Percentiles rank a stretch among this genome's conserved stretches.
Evolutionary conservation across 768 basidiomycete species (phyloP).

Genomic region (Kwoniella sp.): DNA sequence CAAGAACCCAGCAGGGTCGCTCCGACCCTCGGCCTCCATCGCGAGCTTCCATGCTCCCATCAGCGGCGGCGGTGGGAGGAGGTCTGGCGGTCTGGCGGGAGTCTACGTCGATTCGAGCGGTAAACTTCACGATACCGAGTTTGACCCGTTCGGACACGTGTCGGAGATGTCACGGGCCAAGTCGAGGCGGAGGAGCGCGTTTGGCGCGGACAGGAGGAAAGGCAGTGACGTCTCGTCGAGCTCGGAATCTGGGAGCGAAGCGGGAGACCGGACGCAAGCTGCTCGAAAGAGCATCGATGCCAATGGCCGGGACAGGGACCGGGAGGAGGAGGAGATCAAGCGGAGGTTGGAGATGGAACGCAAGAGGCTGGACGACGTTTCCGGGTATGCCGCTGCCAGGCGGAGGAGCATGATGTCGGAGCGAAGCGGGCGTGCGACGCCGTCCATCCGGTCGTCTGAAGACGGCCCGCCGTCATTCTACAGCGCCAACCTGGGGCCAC

Average conservation of each 20-base stretch:
- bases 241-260: conserved; percentile 10
- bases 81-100: conserved; percentile 16
- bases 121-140: conserved; percentile 48
- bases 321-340: conserved; percentile 40
- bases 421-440: conserved; percentile 31
- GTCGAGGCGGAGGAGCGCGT: conserved; percentile 37
- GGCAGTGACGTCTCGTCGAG: conserved; percentile 18
- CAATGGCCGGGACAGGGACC: conserved; percentile 14
- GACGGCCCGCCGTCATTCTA: conserved; percentile 16
- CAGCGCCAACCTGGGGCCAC: neutral
- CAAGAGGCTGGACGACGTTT: conserved; percentile 32
- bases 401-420: conserved; percentile 36
- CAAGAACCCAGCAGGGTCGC: neutral
- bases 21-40: conserved; percentile 16
- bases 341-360: conserved; percentile 30
- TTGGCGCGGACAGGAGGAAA: conserved; percentile 37
- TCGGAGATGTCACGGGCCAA: conserved; percentile 39
- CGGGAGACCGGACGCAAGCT: neutral
- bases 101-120: conserved; percentile 45
- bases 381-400: conserved; percentile 32
- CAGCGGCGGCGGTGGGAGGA: neutral
- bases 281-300: conserved; percentile 10
- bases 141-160: conserved; percentile 47
- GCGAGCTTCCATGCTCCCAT: conserved; percentile 8
- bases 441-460: conserved; percentile 30